phyloP scores from a whole-genome alignment of 2,329 filamentous ascomycete species.

The Sclerotinia minor region DNA sequence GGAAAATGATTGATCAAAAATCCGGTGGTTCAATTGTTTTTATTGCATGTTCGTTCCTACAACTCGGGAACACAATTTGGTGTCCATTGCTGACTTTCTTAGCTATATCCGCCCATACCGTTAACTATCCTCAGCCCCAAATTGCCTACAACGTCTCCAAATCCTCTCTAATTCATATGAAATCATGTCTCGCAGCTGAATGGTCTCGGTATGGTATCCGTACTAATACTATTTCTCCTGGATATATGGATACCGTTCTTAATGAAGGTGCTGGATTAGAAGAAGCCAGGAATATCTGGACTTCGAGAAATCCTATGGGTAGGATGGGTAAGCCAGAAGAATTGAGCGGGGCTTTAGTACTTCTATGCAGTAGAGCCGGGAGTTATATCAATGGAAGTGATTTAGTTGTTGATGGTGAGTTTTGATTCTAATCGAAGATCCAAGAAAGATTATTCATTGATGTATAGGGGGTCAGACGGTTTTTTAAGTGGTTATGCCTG shows the following conservation, averaged over 20 bases:
- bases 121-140: constrained; percentile 59
- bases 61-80: too few relatives aligned
- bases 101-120: constrained; percentile 65
- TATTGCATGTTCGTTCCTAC: constrained; percentile 49
- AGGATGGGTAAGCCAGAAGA: constrained; percentile 66
- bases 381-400: constrained; percentile 57
- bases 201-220: constrained; percentile 71
- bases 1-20: constrained; percentile 25
- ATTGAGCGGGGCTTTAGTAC: constrained; percentile 60
- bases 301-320: constrained; percentile 58
- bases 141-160: constrained; percentile 72
- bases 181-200: constrained; percentile 67
- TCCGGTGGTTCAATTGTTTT: constrained; percentile 63
- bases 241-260: constrained; percentile 65
- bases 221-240: constrained; percentile 69
- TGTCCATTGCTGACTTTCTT: constrained; percentile 44
- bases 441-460: background rate
- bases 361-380: constrained; percentile 61
- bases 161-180: constrained; percentile 63
- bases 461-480: constrained; percentile 3
- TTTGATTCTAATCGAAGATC: background rate
- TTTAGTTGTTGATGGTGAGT: constrained; percentile 36
- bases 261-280: constrained; percentile 64
- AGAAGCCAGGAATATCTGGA: constrained; percentile 56
- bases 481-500: background rate